Base-by-base conservation (phyloP, 2,329 filamentous ascomycete genomes). In the Phialocephala subalpina region DNA sequence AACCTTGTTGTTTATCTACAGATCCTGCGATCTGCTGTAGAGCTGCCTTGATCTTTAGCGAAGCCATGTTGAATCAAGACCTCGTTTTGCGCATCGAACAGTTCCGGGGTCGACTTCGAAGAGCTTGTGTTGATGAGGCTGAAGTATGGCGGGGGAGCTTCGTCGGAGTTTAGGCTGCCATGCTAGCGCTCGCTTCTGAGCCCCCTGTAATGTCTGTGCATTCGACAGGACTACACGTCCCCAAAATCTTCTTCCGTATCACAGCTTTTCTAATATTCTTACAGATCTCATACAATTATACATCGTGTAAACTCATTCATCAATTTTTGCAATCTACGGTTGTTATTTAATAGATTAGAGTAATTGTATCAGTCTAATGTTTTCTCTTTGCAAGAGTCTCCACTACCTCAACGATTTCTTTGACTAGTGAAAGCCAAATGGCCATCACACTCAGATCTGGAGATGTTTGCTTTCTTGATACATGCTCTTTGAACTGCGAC, bases 1-100 rank as follows among this genome's bases (percentile, higher is more conserved):
- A 86, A 66, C 79, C 77, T 68, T 80, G 75, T n/a, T 77, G 77
- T 66, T 82, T 82, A 60, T 84, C 82, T 58, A 76, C 63, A 18
- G 75, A 73, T 1, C 77, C 71, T 69, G 81, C 77, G 65, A 80
- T 79, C 47, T 77, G 74, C 67, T 80, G 75, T 60, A 87, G 78
- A 69, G 81, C 82, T 72, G 80, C 76, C 67, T 75, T 74, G 60
- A 86, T 78, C 70, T 82, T 80, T 71, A 70, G 68, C 14, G 75
- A 76, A 27, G 71, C 74, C 76, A 77, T 77, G 40, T 20, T 69
- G 59, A 38, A 22, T 20, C 42, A 20, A 42, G 18, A 29, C 11
- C 11, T 27, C 25, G 25, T 42, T 36, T 27, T 47, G 18, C 25
- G 25, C 35, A 35, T 27, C 27, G 8, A 27, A 25, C 8, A 16